Percentiles rank a stretch among this genome's conserved stretches.
These are phyloP conservation scores for Blastobotrys elegans DNA, from an alignment of 1,139 yeast species.

Conservation along the genomic window DNA sequence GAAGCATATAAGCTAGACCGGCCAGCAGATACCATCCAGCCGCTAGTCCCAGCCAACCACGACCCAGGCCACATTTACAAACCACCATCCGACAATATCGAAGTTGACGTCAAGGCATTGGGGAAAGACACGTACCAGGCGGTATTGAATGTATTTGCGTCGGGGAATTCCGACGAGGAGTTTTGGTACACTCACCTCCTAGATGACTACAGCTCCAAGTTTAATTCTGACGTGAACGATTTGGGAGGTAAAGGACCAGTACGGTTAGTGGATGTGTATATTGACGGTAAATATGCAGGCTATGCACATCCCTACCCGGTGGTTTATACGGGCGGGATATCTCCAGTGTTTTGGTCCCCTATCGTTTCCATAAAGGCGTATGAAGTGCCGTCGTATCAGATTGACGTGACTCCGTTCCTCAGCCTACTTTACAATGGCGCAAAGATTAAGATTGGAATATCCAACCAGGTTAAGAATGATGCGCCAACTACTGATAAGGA, in stretches of 20 bases:
- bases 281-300: constrained; percentile 34
- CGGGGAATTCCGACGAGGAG: constrained; percentile 78
- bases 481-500: constrained; percentile 44
- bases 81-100: constrained; percentile 27
- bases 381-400: constrained; percentile 59
- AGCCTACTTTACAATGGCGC: constrained; percentile 53
- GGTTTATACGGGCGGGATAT: constrained; percentile 71
- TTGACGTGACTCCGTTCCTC: constrained; percentile 63
- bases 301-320: constrained; percentile 40
- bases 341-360: constrained; percentile 76
- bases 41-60: constrained; percentile 2
- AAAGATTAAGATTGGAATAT: constrained; percentile 36
- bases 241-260: constrained; percentile 52
- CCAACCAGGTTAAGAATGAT: constrained; percentile 44
- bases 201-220: constrained; percentile 42
- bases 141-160: constrained; percentile 55
- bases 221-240: constrained; percentile 29
- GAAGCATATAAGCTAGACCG: not conserved
- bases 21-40: constrained; percentile 4
- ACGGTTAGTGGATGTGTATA: constrained; percentile 34
- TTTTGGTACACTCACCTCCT: constrained; percentile 72
- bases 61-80: constrained; percentile 11
- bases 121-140: constrained; percentile 57
- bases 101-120: constrained; percentile 35
- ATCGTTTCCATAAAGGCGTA: constrained; percentile 69